Percentiles rank a stretch among this genome's conserved stretches.
These are phyloP conservation scores for Durusdinium trenchii DNA, from an alignment of 73 alveolate species.

Conservation along the genomic window DNA sequence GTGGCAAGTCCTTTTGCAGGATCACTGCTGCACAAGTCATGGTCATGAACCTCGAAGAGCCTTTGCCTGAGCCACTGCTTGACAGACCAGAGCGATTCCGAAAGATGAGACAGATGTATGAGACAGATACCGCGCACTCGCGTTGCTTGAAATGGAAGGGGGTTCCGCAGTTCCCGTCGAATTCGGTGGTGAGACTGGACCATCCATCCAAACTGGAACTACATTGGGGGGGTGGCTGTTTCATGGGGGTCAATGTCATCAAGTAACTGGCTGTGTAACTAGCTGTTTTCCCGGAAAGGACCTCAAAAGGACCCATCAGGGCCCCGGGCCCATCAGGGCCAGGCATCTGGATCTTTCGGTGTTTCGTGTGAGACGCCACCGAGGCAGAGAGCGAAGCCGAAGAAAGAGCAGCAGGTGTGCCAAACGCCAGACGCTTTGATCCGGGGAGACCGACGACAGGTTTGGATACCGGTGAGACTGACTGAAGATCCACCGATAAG, in stretches of 20 bases:
- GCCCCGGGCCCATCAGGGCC: no score
- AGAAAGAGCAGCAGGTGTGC: neutral
- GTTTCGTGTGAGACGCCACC: no score
- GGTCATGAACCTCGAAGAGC: slow-evolving; percentile 67
- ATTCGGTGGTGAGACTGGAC: neutral
- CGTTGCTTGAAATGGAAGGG: neutral
- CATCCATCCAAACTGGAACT: no score
- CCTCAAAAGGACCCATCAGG: no score
- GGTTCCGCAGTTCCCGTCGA: neutral
- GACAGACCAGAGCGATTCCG: neutral
- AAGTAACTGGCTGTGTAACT: no score
- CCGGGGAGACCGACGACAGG: neutral
- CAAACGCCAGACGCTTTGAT: no score
- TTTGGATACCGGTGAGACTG: neutral
- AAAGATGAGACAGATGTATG: no score
- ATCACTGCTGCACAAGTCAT: slow-evolving; percentile 72
- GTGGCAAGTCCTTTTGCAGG: neutral
- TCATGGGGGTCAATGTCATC: no score
- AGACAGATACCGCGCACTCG: neutral
- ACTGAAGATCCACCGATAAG: no score
- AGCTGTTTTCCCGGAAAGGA: no score
- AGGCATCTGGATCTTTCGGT: no score
- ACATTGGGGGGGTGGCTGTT: no score
- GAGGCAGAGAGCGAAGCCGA: slow-evolving; percentile 54
- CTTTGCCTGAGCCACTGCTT: neutral